These are phyloP conservation scores for Fusarium verticillioides DNA, from an alignment of 2,329 filamentous ascomycete genomes.

Conservation along the genomic window DNA sequence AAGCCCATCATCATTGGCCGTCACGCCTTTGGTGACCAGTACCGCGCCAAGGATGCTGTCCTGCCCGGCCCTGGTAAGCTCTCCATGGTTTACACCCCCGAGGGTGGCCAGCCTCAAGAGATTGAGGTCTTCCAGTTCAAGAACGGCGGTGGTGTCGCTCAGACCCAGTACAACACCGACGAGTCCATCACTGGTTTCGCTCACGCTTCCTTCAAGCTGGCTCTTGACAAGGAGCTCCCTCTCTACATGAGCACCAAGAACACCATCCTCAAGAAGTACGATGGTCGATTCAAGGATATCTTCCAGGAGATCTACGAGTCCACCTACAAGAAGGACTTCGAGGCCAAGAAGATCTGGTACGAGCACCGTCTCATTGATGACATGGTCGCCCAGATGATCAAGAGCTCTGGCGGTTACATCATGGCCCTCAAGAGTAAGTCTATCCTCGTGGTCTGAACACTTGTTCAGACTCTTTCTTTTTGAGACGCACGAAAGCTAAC, in stretches of 20 bases:
- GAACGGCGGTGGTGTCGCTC: constrained; percentile 85
- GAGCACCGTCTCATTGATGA: constrained; percentile 99
- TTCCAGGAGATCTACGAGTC: constrained; percentile 97
- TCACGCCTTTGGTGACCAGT: constrained; percentile 98
- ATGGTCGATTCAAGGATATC: constrained; percentile 98
- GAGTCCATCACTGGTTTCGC: constrained; percentile 96
- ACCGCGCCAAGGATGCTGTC: constrained; percentile 93
- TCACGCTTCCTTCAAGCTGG: constrained; percentile 96
- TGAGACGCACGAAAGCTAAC: constrained; percentile 24
- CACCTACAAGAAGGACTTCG: constrained; percentile 87
- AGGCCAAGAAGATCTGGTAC: constrained; percentile 96
- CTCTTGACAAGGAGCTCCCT: constrained; percentile 86
- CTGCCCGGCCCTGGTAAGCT: constrained; percentile 86
- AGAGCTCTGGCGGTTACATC: constrained; percentile 94
- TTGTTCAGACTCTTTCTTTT: constrained; percentile 8
- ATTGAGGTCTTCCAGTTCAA: constrained; percentile 93
- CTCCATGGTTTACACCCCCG: constrained; percentile 93
- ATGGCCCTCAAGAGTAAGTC: constrained; percentile 96
- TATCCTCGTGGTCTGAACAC: constrained; percentile 3
- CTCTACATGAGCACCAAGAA: constrained; percentile 99
- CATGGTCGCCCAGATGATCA: constrained; percentile 99
- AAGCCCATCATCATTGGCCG: constrained; percentile 99
- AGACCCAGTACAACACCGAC: constrained; percentile 98
- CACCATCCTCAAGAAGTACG: constrained; percentile 99
- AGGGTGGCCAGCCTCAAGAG: constrained; percentile 81